Percentiles rank a stretch among this genome's conserved stretches.
Conservation (phyloP, 129 eudicot genomes). For the Helianthus annuus region DNA sequence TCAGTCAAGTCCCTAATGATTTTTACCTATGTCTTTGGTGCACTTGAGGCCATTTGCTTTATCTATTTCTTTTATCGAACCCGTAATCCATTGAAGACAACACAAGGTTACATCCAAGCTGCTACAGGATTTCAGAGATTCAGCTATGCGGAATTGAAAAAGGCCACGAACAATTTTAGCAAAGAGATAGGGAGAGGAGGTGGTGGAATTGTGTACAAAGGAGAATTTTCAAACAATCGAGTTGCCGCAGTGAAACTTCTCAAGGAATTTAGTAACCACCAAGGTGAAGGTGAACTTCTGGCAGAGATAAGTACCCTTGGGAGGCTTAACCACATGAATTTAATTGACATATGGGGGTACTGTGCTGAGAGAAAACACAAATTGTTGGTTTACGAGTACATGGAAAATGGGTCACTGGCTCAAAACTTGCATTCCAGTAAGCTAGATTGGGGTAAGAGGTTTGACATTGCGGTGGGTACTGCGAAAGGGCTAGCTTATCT, state of each 20-base stretch:
- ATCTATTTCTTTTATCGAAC: constrained; percentile 27
- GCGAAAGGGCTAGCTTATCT: constrained; percentile 67
- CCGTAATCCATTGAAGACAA: neutral
- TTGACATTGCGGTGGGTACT: constrained; percentile 51
- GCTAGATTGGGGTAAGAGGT: constrained; percentile 46
- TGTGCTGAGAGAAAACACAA: constrained; percentile 43
- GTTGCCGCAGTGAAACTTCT: constrained; percentile 47
- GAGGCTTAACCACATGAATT: constrained; percentile 52
- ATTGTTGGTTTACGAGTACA: constrained; percentile 50
- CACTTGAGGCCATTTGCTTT: constrained; percentile 35
- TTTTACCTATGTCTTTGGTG: constrained; percentile 40
- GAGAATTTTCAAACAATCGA: constrained; percentile 30
- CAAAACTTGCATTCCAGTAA: constrained; percentile 23
- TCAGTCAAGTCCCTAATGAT: constrained; percentile 31
- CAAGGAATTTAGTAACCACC: constrained; percentile 17
- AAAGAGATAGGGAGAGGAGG: constrained; percentile 57
- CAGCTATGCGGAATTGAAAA: constrained; percentile 48
- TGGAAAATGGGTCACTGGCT: constrained; percentile 47
- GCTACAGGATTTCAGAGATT: constrained; percentile 45
- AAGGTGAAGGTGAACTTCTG: constrained; percentile 44
- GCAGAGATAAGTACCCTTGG: constrained; percentile 54
- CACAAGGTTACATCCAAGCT: constrained; percentile 34
- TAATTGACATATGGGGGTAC: constrained; percentile 54
- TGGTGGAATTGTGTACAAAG: constrained; percentile 50
- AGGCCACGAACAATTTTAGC: constrained; percentile 37